Percentiles rank a stretch among this genome's conserved stretches.
Conservation (phyloP, 352 stramenopile species). For the Halophytophthora polymorphica region DNA sequence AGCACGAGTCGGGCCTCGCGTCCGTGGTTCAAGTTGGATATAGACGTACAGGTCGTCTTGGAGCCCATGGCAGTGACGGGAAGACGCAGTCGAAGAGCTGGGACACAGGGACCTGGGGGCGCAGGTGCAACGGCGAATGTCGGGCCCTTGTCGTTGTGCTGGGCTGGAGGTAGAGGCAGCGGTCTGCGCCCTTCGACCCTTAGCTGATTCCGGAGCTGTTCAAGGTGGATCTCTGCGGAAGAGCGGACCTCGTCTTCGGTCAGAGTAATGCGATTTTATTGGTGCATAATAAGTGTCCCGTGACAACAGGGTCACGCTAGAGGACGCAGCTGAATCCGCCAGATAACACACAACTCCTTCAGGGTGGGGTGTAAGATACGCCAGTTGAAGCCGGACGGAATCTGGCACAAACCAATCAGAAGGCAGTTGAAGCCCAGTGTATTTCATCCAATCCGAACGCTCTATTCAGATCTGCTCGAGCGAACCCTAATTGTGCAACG, state of each 20-base stretch:
- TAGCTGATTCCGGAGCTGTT: no score
- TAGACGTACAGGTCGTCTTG: constrained; percentile 37
- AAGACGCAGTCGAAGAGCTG: background rate
- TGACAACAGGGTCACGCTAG: constrained; percentile 1
- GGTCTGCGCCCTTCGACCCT: no score
- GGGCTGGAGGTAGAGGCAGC: no score
- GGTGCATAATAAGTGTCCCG: background rate
- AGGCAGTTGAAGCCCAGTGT: constrained; percentile 16
- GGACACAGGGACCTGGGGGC: background rate
- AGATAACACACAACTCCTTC: background rate
- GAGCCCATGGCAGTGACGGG: constrained; percentile 19
- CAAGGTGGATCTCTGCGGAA: no score
- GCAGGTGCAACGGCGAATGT: background rate
- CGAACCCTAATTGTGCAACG: background rate
- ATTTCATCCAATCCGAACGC: constrained; percentile 13
- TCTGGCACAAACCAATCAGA: constrained; percentile 12
- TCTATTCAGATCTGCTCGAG: background rate
- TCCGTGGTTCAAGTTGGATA: background rate
- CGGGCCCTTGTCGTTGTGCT: no score
- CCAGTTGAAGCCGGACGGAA: constrained; percentile 4
- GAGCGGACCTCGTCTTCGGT: no score
- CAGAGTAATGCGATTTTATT: constrained; percentile 2
- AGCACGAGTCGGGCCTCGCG: no score
- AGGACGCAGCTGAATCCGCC: constrained; percentile 2
- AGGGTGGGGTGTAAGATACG: constrained; percentile 17